phyloP scores from a whole-genome alignment of 805 yeast species.

The Sugiyamaella qingdaonensis region DNA sequence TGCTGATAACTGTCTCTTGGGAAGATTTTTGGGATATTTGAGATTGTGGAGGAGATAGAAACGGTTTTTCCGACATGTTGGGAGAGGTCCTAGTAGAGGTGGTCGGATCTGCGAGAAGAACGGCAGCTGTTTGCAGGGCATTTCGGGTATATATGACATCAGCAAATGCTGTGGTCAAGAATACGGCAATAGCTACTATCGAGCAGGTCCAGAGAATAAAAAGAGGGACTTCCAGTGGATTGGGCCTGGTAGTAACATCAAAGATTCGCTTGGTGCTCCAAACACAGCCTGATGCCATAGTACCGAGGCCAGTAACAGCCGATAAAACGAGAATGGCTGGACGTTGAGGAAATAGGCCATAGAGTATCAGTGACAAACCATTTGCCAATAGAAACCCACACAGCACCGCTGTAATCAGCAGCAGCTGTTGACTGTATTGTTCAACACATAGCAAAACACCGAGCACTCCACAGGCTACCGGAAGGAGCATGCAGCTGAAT shows the following conservation, averaged over 20 bases:
- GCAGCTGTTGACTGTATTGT: slow-evolving; percentile 8
- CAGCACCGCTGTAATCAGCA: slow-evolving; percentile 7
- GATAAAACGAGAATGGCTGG: slow-evolving; percentile 3
- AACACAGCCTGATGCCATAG: slow-evolving; percentile 11
- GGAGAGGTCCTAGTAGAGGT: background rate
- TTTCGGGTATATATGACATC: slow-evolving; percentile 3
- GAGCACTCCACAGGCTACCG: slow-evolving; percentile 14
- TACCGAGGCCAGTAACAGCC: slow-evolving; percentile 1
- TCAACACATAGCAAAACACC: slow-evolving; percentile 11
- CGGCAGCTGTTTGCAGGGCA: background rate
- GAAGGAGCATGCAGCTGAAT: slow-evolving; percentile 11
- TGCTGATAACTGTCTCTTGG: slow-evolving; percentile 5
- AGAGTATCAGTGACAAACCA: background rate
- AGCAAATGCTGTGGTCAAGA: slow-evolving; percentile 9
- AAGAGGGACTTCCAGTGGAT: slow-evolving; percentile 6
- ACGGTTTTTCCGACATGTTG: background rate
- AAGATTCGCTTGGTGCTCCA: slow-evolving; percentile 12
- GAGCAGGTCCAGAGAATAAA: slow-evolving; percentile 11
- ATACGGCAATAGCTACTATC: slow-evolving; percentile 1
- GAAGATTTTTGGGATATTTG: slow-evolving; percentile 3
- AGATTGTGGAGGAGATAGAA: slow-evolving; percentile 1
- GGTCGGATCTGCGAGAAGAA: background rate
- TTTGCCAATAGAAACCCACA: slow-evolving; percentile 5
- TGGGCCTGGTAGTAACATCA: background rate
- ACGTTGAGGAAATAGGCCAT: slow-evolving; percentile 12